Conservation (phyloP, 2,329 filamentous ascomycete genomes). For the Pezicula radicicola region DNA sequence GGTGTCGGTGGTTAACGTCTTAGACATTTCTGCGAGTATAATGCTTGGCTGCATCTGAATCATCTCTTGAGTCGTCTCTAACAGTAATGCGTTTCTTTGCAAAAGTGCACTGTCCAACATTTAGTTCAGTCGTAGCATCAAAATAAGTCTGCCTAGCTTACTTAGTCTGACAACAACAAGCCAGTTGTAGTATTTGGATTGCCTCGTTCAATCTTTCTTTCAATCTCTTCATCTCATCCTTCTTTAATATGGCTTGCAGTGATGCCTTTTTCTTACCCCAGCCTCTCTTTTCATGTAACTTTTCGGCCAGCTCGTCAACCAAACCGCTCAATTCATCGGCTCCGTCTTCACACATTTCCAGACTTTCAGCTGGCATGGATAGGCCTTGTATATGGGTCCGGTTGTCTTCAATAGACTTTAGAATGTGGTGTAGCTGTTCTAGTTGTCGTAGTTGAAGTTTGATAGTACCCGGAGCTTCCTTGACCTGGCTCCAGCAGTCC, state of each 20-base stretch:
- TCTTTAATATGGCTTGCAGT: conserved; percentile 6
- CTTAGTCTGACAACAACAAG: conserved; percentile 9
- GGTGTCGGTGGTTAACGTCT: no score
- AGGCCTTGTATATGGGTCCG: neutral
- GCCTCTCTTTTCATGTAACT: conserved; percentile 4
- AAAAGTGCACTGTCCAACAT: neutral
- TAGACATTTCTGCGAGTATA: no score
- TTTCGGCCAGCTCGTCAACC: neutral
- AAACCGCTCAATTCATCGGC: conserved; percentile 1
- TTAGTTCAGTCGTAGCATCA: neutral
- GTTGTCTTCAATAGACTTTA: conserved; percentile 6
- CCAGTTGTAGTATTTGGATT: conserved; percentile 1
- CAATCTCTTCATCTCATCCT: conserved; percentile 8
- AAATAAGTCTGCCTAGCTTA: neutral
- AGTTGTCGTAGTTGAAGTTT: conserved; percentile 5
- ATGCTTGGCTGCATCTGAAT: no score
- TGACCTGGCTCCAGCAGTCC: conserved; percentile 9
- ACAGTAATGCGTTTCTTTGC: no score
- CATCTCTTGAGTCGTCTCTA: no score
- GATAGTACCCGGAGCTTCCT: conserved; percentile 11
- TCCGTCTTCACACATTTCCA: conserved; percentile 8
- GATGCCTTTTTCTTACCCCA: conserved; percentile 5
- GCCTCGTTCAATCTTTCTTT: conserved; percentile 9
- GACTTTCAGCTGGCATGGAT: neutral
- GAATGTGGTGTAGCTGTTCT: conserved; percentile 5